Evolutionary conservation across 2,329 filamentous ascomycete genomes (phyloP).

Genomic region (Neonectria punicea): DNA sequence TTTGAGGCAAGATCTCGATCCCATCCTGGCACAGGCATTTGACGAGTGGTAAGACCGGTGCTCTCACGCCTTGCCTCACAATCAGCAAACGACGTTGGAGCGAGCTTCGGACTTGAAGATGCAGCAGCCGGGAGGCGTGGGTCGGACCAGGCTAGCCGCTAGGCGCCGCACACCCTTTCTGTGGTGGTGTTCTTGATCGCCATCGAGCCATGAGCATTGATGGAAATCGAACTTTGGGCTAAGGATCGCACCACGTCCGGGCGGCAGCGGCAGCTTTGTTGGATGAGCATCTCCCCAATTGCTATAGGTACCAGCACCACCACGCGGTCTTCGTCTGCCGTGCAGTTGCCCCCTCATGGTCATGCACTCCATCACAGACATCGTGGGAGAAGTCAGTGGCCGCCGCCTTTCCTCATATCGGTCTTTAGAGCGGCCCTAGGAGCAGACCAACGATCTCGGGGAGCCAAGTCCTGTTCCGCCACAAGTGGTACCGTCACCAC

Average conservation of each 20-base stretch:
- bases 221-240: conserved; percentile 46
- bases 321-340: conserved; percentile 28
- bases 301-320: conserved; percentile 28
- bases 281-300: conserved; percentile 21
- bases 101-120: conserved; percentile 28
- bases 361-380: conserved; percentile 32
- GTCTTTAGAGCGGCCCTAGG: conserved; percentile 17
- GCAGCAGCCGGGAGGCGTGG: conserved; percentile 24
- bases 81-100: conserved; percentile 28
- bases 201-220: conserved; percentile 41
- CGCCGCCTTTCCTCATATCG: conserved; percentile 29
- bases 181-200: conserved; percentile 41
- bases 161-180: conserved; percentile 28
- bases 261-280: conserved; percentile 33
- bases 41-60: conserved; percentile 31
- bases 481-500: conserved; percentile 15
- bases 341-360: conserved; percentile 23
- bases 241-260: conserved; percentile 41
- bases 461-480: conserved; percentile 18
- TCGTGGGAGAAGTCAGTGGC: conserved; percentile 23
- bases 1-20: conserved; percentile 43
- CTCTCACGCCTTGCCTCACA: conserved; percentile 27
- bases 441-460: conserved; percentile 21
- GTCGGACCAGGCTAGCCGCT: conserved; percentile 17
- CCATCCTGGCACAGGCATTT: conserved; percentile 32